Evolutionary conservation across 2,329 filamentous ascomycete genomes (phyloP).

Genomic region (Kalmusia sp.): DNA sequence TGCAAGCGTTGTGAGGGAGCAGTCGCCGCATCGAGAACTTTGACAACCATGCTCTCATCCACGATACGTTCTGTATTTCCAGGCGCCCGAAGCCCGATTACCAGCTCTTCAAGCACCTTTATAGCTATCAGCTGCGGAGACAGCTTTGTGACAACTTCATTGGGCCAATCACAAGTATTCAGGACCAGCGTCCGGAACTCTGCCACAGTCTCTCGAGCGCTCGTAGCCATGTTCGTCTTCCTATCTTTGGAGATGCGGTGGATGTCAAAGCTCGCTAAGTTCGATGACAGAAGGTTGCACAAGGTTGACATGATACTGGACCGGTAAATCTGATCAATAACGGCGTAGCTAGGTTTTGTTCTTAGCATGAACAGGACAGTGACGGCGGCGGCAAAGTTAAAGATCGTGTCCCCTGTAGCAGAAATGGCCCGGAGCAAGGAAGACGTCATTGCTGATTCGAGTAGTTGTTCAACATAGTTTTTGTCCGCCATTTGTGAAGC

Average conservation of each 20-base stretch:
- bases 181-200: slow-evolving; percentile 63
- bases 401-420: slow-evolving; percentile 50
- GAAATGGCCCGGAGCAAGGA: slow-evolving; percentile 69
- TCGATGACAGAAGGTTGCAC: slow-evolving; percentile 58
- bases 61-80: slow-evolving; percentile 60
- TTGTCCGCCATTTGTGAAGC: slow-evolving; percentile 63
- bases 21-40: slow-evolving; percentile 54
- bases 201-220: slow-evolving; percentile 63
- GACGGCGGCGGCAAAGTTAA: slow-evolving; percentile 68
- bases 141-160: slow-evolving; percentile 56
- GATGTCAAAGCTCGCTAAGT: slow-evolving; percentile 60
- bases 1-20: slow-evolving; percentile 22
- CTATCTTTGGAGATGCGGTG: slow-evolving; percentile 68
- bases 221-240: slow-evolving; percentile 72
- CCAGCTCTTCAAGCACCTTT: slow-evolving; percentile 66
- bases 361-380: slow-evolving; percentile 69
- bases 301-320: slow-evolving; percentile 65
- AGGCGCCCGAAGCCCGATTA: slow-evolving; percentile 58
- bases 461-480: slow-evolving; percentile 72
- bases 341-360: slow-evolving; percentile 66
- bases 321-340: slow-evolving; percentile 63
- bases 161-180: slow-evolving; percentile 67
- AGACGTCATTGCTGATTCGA: slow-evolving; percentile 75
- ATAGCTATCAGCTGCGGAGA: slow-evolving; percentile 71
- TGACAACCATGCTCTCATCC: slow-evolving; percentile 31